Evolutionary conservation across 2,329 filamentous ascomycete species (phyloP).

Genomic region (Paecilomyces niveus): DNA sequence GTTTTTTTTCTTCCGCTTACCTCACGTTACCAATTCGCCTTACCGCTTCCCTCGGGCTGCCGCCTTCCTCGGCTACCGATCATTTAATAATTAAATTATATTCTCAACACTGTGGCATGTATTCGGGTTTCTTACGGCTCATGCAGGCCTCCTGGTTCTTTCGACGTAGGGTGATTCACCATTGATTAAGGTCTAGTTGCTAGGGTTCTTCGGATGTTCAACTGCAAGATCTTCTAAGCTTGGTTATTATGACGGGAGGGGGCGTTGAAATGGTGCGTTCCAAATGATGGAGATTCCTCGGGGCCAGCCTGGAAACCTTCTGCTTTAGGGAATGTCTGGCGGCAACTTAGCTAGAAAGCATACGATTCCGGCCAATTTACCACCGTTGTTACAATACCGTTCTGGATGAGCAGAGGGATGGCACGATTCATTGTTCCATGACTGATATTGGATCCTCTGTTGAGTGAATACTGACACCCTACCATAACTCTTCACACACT

Average conservation of each 20-base stretch:
- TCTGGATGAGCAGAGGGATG: background rate
- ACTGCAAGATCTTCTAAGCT: background rate
- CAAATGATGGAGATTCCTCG: background rate
- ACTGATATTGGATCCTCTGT: background rate
- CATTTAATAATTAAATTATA: background rate
- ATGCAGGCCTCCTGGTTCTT: too few relatives aligned
- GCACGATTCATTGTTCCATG: background rate
- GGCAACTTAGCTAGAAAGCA: background rate
- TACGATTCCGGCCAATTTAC: background rate
- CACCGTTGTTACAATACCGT: background rate
- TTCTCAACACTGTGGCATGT: background rate
- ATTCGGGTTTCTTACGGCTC: too few relatives aligned
- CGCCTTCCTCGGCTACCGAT: background rate
- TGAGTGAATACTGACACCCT: too few relatives aligned
- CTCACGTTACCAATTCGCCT: background rate
- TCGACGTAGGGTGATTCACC: background rate
- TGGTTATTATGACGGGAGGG: background rate
- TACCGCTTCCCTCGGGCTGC: background rate
- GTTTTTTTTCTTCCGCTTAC: background rate
- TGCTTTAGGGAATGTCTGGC: background rate
- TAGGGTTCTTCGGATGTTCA: background rate
- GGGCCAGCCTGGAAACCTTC: background rate
- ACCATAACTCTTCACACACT: background rate
- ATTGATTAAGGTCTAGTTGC: background rate
- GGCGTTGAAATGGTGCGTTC: background rate